Evolutionary conservation across 768 basidiomycete species (phyloP).

Genomic region (Tulasnella sp.): DNA sequence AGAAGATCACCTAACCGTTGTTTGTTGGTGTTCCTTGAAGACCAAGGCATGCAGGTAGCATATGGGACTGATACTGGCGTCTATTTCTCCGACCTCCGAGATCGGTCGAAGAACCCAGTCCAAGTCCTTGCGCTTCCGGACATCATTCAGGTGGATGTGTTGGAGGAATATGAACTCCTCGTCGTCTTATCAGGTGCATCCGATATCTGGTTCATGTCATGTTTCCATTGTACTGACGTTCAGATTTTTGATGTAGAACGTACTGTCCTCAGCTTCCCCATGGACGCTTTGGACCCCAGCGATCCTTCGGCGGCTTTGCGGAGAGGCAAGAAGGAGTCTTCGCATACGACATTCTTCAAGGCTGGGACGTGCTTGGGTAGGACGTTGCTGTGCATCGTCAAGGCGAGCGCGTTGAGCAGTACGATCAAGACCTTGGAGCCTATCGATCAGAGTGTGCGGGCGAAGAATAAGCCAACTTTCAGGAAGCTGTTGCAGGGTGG

Average conservation of each 20-base stretch:
- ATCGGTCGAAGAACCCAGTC: constrained; percentile 66
- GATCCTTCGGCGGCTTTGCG: constrained; percentile 88
- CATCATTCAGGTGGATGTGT: constrained; percentile 88
- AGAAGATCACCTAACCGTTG: neutral
- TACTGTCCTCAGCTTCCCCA: constrained; percentile 89
- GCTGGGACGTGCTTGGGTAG: constrained; percentile 84
- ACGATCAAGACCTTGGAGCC: constrained; percentile 98
- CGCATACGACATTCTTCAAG: constrained; percentile 97
- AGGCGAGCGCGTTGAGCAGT: constrained; percentile 86
- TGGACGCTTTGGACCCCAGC: constrained; percentile 81
- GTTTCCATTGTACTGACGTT: neutral
- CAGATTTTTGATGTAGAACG: constrained; percentile 50
- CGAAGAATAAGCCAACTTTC: constrained; percentile 82
- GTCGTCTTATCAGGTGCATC: constrained; percentile 99
- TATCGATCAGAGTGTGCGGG: constrained; percentile 76
- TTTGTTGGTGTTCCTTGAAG: constrained; percentile 34
- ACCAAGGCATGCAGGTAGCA: constrained; percentile 70
- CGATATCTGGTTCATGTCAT: constrained; percentile 21
- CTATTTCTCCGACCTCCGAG: constrained; percentile 81
- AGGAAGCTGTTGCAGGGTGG: constrained; percentile 88
- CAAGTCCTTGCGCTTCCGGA: constrained; percentile 83
- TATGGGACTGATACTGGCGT: constrained; percentile 98
- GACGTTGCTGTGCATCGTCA: constrained; percentile 92
- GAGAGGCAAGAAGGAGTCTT: constrained; percentile 88
- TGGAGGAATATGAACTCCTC: constrained; percentile 90